Base-by-base conservation (phyloP, 331 rosid species). In the Arachis monticola region DNA sequence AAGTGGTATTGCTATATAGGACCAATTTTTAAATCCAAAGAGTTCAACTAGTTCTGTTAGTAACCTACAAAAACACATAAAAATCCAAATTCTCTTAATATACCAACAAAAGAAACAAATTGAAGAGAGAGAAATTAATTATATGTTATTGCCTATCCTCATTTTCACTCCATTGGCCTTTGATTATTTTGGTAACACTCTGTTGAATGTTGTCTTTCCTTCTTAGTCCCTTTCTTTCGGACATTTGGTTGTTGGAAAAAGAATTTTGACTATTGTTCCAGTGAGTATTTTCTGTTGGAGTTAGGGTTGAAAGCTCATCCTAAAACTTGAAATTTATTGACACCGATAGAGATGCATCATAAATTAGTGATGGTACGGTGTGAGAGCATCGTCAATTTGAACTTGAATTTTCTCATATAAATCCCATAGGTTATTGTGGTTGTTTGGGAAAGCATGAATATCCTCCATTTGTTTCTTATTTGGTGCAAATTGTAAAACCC, bases 111-210 rank as follows among this genome's bases (percentile, higher is more conserved):
- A 13, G 14, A 10, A 66, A 56, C 4, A 59, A 52, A 52, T 44
- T n/a, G 3, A 17, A 12, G 10, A 52, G 13, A 31, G 1, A 13
- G 6, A 1, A 22, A 2, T 17, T 41, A 52, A 63, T n/a, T 1
- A 32, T 12, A 5, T n/a, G 11, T 6, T 31, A 10, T 22, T 78
- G 84, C 98, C 82, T 83, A 79, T 92, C 95, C 75, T 92, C 98
- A 2, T 79, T 73, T 0, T 64, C 57, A 31, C 82, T 81, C 98
- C 98, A 90, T 51, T 88, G 91, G 41, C 95, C 95, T 59, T 88
- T 92, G 57, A 85, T 64, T 0, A 79, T 74, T 56, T 14, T 44
- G 3, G 27, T 6, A 2, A 59, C 5, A 13, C 67, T 81, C 10
- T 50, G 72, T 5, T 58, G 79, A 47, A 17, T 27, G 27, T 22